Percentiles rank a stretch among this genome's conserved stretches.
Conservation (phyloP, 176 grass and related monocot genomes). For the Dactylis glomerata region DNA sequence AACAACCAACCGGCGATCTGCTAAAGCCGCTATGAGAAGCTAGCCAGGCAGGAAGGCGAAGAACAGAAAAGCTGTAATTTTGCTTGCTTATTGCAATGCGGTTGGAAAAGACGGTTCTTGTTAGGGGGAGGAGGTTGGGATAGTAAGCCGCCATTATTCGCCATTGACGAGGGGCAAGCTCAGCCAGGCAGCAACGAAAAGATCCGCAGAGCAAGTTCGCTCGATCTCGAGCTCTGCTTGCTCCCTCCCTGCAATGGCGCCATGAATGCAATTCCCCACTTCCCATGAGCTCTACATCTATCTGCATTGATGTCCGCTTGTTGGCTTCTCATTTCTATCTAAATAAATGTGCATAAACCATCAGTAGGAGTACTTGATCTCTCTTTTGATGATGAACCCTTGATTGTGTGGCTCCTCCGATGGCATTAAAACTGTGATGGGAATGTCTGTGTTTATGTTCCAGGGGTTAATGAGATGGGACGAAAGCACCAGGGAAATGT, state of each 20-base stretch:
- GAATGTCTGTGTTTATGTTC: slow-evolving; percentile 7
- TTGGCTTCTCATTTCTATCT: background rate
- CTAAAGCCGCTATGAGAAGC: background rate
- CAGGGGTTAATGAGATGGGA: background rate
- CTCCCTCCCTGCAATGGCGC: background rate
- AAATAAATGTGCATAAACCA: slow-evolving; percentile 14
- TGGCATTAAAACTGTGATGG: slow-evolving; percentile 12
- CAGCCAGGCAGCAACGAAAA: background rate
- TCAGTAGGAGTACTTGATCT: background rate
- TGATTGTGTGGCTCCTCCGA: background rate
- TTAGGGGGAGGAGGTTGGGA: background rate
- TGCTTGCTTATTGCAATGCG: background rate
- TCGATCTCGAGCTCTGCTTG: background rate
- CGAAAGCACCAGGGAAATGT: background rate
- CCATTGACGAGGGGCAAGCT: background rate
- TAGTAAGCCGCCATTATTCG: background rate
- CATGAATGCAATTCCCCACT: slow-evolving; percentile 33
- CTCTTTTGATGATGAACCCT: background rate
- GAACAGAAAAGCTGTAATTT: background rate
- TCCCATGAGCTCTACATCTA: slow-evolving; percentile 2
- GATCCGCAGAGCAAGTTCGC: background rate
- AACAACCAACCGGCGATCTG: background rate
- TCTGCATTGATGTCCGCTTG: background rate
- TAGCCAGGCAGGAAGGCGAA: background rate
- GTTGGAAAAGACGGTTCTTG: background rate